Base-by-base conservation (phyloP, 2,329 filamentous ascomycete species). In the Pyrenochaeta sp. region DNA sequence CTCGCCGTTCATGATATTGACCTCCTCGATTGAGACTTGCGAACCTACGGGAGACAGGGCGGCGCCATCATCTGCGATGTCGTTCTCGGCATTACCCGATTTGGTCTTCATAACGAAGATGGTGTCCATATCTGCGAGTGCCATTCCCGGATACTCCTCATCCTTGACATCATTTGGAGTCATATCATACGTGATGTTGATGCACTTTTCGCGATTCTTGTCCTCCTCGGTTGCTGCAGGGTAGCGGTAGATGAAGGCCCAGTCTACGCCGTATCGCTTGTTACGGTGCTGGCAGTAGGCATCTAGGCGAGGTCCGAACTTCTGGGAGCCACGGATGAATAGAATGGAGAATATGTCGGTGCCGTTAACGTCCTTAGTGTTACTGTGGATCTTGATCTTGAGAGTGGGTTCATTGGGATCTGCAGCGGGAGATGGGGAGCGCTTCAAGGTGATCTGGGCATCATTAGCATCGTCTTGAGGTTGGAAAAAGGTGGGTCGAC, bases 231-330 rank as follows among this genome's bases (percentile, higher is more conserved):
- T 45, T 19, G 50, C 34, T 2, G 50, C 42, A 25, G 6, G 22
- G 32, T 59, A 64, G 47, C 46, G 52, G 52, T 59, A 66, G 28
- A 66, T 45, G 42, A 64, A 62, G 1, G 46, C 25, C 56, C 55
- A 62, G 43, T 67, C 56, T 7, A 48, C 36, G 6, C 59, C 61
- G 34, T 52, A 62, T 15, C 51, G 32, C 27, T 62, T 61, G 22
- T 56, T 58, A 15, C 65, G 61, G 7, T 58, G 50, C 15, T 43
- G 30, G 30, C 65, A 67, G 44, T 64, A 67, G n/a, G 56, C 52
- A 3, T 61, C 36, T 1, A 67, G 54, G 27, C 44, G 47, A 1
- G 65, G 65, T 8, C 65, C 63, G 8, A 66, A 66, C 22, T 28
- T 30, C 15, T 62, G 54, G 15, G 44, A 32, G 9, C 40, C 13